phyloP scores from a whole-genome alignment of 331 rosid genomes.

The Dryas integrifolia region DNA sequence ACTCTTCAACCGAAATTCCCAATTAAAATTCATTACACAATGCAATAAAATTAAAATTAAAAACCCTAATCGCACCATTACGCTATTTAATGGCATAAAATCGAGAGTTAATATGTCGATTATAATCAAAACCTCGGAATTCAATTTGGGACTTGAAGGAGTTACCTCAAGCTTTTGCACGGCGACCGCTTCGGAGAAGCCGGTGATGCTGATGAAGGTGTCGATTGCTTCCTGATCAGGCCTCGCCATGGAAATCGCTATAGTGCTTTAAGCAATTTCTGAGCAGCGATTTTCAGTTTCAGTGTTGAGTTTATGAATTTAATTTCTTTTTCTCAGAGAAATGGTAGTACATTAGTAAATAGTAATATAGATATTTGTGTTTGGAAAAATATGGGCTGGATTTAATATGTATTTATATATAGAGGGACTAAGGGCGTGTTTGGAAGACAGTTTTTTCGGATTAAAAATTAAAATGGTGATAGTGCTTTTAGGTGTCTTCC shows the following conservation, averaged over 20 bases:
- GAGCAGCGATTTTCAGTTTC: constrained; percentile 29
- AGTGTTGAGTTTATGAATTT: not conserved
- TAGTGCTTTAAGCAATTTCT: constrained; percentile 18
- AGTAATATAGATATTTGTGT: not conserved
- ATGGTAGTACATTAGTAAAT: not conserved
- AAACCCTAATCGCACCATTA: constrained; percentile 29
- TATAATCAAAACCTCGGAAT: not conserved
- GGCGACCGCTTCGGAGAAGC: constrained; percentile 61
- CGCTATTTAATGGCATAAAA: not conserved
- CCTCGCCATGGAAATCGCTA: constrained; percentile 64
- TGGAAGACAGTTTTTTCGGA: not conserved
- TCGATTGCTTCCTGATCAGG: constrained; percentile 77
- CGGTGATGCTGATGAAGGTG: constrained; percentile 74
- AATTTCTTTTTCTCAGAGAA: not conserved
- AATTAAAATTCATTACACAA: constrained; percentile 18
- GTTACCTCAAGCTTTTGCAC: constrained; percentile 63
- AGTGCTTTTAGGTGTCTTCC: not conserved
- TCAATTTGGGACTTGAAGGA: not conserved
- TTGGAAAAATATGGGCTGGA: not conserved
- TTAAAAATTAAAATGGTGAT: constrained; percentile 6
- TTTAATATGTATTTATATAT: not conserved
- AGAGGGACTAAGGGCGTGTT: not conserved
- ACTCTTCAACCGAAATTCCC: constrained; percentile 9
- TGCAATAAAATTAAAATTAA: not conserved
- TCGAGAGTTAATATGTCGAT: constrained; percentile 5